These are phyloP conservation scores for Filobasidium floriforme DNA, from an alignment of 768 basidiomycete genomes.

Conservation along the genomic window DNA sequence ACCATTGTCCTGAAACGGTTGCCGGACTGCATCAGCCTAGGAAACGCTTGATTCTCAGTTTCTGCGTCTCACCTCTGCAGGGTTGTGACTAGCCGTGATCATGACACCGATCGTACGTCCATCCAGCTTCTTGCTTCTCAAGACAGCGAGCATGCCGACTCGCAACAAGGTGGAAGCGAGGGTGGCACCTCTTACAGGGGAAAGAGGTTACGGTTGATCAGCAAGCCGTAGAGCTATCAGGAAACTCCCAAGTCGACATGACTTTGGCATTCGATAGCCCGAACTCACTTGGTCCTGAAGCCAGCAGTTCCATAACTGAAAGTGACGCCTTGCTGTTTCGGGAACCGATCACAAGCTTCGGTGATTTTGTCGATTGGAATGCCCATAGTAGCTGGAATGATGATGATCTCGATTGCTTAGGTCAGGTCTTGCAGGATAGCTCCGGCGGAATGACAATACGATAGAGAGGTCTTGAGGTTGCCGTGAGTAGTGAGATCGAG, in stretches of 20 bases:
- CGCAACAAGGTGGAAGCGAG: constrained; percentile 57
- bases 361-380: constrained; percentile 17
- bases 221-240: neutral
- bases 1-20: constrained; percentile 72
- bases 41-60: neutral
- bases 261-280: neutral
- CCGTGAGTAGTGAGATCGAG: too few species aligned
- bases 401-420: neutral
- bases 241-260: neutral
- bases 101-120: constrained; percentile 92
- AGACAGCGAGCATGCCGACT: constrained; percentile 77
- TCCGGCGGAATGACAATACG: neutral
- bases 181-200: constrained; percentile 15
- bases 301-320: constrained; percentile 93
- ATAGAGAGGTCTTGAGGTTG: too few species aligned
- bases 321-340: constrained; percentile 60
- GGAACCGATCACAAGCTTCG: constrained; percentile 48
- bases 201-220: neutral
- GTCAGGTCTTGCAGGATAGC: neutral
- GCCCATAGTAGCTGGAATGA: neutral
- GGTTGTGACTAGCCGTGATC: constrained; percentile 99
- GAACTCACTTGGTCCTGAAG: constrained; percentile 74
- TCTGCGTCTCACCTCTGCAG: constrained; percentile 61
- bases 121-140: constrained; percentile 83
- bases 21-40: neutral